Conservation (phyloP, 768 basidiomycete genomes). For the Galerina marginata region DNA sequence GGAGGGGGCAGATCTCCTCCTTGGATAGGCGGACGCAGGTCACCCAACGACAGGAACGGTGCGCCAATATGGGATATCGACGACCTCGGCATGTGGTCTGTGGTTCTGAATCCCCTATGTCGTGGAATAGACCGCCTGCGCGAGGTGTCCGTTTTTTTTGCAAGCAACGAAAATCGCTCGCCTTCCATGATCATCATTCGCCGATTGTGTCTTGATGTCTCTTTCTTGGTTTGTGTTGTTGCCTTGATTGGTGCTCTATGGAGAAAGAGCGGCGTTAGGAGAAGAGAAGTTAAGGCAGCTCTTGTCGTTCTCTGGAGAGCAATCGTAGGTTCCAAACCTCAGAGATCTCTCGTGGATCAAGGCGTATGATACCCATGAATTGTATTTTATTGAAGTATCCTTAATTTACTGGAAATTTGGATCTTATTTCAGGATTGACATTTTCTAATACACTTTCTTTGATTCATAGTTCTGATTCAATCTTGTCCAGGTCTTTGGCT, state of each 20-base stretch:
- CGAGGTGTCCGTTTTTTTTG: slow-evolving; percentile 61
- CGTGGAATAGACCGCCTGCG: slow-evolving; percentile 54
- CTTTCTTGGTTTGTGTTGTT: slow-evolving; percentile 73
- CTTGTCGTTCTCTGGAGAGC: slow-evolving; percentile 74
- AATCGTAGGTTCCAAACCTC: slow-evolving; percentile 58
- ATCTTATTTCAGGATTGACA: neutral
- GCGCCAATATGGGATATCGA: slow-evolving; percentile 68
- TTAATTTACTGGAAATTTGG: slow-evolving; percentile 8
- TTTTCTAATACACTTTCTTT: neutral
- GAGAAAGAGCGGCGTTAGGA: slow-evolving; percentile 70
- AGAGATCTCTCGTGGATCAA: slow-evolving; percentile 54
- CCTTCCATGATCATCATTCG: slow-evolving; percentile 73
- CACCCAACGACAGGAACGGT: slow-evolving; percentile 42
- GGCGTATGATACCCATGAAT: slow-evolving; percentile 40
- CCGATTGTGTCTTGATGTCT: slow-evolving; percentile 77
- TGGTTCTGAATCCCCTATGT: slow-evolving; percentile 69
- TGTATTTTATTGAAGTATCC: slow-evolving; percentile 8
- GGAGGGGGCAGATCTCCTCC: slow-evolving; percentile 44
- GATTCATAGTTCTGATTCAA: neutral
- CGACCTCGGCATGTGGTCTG: slow-evolving; percentile 85
- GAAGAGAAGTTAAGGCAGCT: slow-evolving; percentile 71
- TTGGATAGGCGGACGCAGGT: slow-evolving; percentile 43
- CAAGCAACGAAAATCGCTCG: slow-evolving; percentile 61
- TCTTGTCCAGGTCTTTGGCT: neutral
- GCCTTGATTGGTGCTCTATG: slow-evolving; percentile 62